These are phyloP conservation scores for Cynanchum wilfordii DNA, from an alignment of 257 asterid genomes.

Conservation along the genomic window DNA sequence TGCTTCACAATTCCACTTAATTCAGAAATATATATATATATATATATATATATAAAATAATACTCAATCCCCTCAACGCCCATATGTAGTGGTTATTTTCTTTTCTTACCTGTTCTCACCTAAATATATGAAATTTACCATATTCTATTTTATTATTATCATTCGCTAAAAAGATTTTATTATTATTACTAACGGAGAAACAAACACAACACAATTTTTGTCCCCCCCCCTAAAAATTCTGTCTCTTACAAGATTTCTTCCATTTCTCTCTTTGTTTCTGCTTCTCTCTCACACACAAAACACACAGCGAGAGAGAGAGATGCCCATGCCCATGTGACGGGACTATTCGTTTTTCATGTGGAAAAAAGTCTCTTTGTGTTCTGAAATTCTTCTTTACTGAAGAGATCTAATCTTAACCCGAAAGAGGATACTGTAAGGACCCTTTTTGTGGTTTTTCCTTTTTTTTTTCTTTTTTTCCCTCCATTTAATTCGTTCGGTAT, in stretches of 20 bases:
- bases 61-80: too few species aligned
- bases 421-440: neutral
- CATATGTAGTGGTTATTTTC: too few species aligned
- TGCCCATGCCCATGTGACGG: neutral
- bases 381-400: conserved; percentile 3
- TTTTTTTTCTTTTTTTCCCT: neutral
- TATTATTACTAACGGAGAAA: too few species aligned
- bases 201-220: neutral
- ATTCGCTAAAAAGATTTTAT: too few species aligned
- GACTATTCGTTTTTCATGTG: conserved; percentile 6
- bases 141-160: too few species aligned
- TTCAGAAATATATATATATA: too few species aligned
- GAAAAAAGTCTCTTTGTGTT: neutral
- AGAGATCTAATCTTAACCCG: conserved; percentile 7
- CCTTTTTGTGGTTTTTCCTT: neutral
- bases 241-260: neutral
- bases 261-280: neutral
- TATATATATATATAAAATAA: too few species aligned
- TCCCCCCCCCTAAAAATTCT: neutral
- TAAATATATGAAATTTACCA: too few species aligned
- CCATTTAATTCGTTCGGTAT: neutral
- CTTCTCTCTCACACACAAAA: neutral
- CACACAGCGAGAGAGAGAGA: neutral
- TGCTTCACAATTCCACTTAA: too few species aligned
- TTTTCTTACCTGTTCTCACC: too few species aligned